These are phyloP conservation scores for Lachnellula arida DNA, from an alignment of 2,329 filamentous ascomycete species.

Conservation along the genomic window DNA sequence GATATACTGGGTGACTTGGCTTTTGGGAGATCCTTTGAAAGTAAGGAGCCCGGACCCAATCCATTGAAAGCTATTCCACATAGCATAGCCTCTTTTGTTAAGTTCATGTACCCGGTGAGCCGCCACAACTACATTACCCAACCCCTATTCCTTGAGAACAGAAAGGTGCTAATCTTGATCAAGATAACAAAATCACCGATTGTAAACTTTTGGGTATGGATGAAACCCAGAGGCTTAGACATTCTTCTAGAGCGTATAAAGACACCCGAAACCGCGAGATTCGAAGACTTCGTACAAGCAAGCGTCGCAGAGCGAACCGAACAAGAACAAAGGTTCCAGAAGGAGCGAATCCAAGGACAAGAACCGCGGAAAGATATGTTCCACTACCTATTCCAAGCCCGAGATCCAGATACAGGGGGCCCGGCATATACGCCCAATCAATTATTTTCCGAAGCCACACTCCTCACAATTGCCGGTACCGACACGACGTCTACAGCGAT, in stretches of 20 bases:
- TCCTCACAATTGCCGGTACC: slow-evolving; percentile 26
- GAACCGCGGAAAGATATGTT: slow-evolving; percentile 48
- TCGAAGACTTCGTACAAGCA: not conserved
- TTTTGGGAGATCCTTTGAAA: not conserved
- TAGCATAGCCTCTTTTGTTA: not conserved
- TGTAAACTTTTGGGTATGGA: not conserved
- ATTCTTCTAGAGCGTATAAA: not conserved
- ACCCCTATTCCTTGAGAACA: not conserved
- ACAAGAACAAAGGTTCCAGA: not conserved
- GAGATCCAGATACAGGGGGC: slow-evolving; percentile 62
- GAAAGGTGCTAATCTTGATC: not conserved
- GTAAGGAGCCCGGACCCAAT: slow-evolving; percentile 5
- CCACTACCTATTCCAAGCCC: slow-evolving; percentile 66
- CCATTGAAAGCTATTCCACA: not conserved
- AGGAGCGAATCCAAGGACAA: not conserved
- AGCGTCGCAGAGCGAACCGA: not conserved
- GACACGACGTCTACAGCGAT: slow-evolving; percentile 38
- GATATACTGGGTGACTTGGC: not conserved
- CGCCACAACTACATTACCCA: not conserved
- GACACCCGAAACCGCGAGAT: not conserved
- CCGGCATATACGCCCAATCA: slow-evolving; percentile 33
- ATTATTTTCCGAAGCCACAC: slow-evolving; percentile 21
- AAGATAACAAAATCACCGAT: slow-evolving; percentile 4
- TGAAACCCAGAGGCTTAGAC: slow-evolving; percentile 6
- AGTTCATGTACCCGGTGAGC: slow-evolving; percentile 6